These are phyloP conservation scores for Alternaria hordeiaustralica DNA, from an alignment of 2,329 filamentous ascomycete species.

Conservation along the genomic window DNA sequence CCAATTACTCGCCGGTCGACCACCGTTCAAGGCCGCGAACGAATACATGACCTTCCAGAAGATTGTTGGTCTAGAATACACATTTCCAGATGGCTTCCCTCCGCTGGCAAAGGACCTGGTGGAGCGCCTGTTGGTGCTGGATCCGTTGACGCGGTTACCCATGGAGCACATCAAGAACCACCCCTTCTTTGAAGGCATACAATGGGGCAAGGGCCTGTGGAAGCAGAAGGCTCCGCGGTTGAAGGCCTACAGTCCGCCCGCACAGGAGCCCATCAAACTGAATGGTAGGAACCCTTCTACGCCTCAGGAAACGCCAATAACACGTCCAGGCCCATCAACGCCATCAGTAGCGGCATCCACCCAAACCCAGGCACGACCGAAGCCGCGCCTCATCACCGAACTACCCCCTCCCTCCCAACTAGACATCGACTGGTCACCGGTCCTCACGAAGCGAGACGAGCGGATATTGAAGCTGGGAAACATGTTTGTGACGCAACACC, in stretches of 20 bases:
- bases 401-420: slow-evolving; percentile 67
- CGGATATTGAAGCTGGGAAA: slow-evolving; percentile 94
- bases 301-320: slow-evolving; percentile 22
- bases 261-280: slow-evolving; percentile 69
- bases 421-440: slow-evolving; percentile 84
- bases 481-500: slow-evolving; percentile 79
- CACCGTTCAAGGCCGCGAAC: slow-evolving; percentile 93
- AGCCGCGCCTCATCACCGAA: slow-evolving; percentile 83
- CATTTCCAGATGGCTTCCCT: slow-evolving; percentile 89
- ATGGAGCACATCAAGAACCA: slow-evolving; percentile 98
- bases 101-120: slow-evolving; percentile 85
- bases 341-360: slow-evolving; percentile 27
- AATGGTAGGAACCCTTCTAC: slow-evolving; percentile 47
- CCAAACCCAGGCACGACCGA: slow-evolving; percentile 57
- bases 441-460: slow-evolving; percentile 88
- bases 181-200: slow-evolving; percentile 87
- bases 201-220: slow-evolving; percentile 86
- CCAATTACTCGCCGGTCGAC: slow-evolving; percentile 91
- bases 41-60: slow-evolving; percentile 99
- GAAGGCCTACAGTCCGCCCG: slow-evolving; percentile 79
- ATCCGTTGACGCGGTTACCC: slow-evolving; percentile 81
- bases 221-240: slow-evolving; percentile 86
- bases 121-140: slow-evolving; percentile 86
- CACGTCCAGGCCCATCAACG: slow-evolving; percentile 37
- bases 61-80: slow-evolving; percentile 92